Evolutionary conservation across 768 basidiomycete genomes (phyloP).

Genomic region (Nevesoporus exiguus): DNA sequence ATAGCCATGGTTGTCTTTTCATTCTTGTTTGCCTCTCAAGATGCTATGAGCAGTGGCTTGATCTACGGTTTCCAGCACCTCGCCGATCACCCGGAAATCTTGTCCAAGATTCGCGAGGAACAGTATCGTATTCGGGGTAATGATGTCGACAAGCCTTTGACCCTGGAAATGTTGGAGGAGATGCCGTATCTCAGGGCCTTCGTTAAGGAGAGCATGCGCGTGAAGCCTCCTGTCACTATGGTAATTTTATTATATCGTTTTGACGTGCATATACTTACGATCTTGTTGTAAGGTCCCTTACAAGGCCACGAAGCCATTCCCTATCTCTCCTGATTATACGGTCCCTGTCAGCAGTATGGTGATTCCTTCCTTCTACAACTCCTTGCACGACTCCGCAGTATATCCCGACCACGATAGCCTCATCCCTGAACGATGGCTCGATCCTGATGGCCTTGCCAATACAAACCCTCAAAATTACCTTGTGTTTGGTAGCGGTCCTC

Average conservation of each 20-base stretch:
- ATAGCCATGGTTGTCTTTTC: constrained; percentile 97
- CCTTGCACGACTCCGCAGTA: constrained; percentile 83
- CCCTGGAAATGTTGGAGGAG: constrained; percentile 84
- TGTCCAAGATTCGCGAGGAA: constrained; percentile 88
- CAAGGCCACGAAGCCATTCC: constrained; percentile 83
- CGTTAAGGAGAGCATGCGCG: constrained; percentile 89
- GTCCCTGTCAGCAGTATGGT: constrained; percentile 91
- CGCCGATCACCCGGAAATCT: constrained; percentile 84
- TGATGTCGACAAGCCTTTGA: constrained; percentile 71
- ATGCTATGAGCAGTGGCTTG: constrained; percentile 96
- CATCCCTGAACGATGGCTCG: constrained; percentile 90
- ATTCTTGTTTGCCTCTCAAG: constrained; percentile 95
- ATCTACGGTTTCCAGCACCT: constrained; percentile 97
- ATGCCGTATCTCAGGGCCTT: constrained; percentile 93
- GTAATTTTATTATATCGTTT: constrained; percentile 36
- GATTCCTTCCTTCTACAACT: constrained; percentile 91
- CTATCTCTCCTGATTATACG: constrained; percentile 87
- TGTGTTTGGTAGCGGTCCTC: constrained; percentile 91
- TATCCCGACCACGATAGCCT: constrained; percentile 86
- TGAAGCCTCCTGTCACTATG: constrained; percentile 96
- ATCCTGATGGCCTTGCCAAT: constrained; percentile 72
- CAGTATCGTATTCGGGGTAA: constrained; percentile 80
- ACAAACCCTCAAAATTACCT: constrained; percentile 91
- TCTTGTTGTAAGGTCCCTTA: constrained; percentile 76
- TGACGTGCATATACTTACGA: constrained; percentile 1